Conservation (phyloP, 768 basidiomycete species). For the Asterophora parasitica region DNA sequence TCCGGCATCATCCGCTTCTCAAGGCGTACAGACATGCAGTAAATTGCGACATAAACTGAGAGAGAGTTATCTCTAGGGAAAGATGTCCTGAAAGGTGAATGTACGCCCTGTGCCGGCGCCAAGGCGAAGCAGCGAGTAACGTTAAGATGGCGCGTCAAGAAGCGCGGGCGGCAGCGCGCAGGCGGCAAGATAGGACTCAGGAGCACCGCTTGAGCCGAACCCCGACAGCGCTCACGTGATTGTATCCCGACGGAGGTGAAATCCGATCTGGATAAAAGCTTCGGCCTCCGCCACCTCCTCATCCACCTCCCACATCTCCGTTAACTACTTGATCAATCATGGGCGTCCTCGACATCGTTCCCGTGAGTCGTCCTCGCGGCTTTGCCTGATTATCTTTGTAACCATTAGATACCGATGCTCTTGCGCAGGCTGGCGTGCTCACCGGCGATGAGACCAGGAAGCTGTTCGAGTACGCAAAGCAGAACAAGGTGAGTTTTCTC, state of each 20-base stretch:
- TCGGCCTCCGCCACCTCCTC: not conserved
- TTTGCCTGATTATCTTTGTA: not conserved
- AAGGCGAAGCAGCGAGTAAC: no score
- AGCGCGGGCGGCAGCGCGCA: no score
- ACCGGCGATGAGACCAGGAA: conserved; percentile 94
- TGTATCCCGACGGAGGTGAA: not conserved
- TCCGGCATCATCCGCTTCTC: no score
- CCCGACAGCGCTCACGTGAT: not conserved
- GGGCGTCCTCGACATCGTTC: conserved; percentile 83
- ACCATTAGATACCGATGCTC: conserved; percentile 3
- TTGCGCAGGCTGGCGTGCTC: conserved; percentile 79
- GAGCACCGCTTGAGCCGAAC: no score
- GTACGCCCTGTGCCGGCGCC: no score
- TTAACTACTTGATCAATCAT: conserved; percentile 30
- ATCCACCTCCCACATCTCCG: not conserved
- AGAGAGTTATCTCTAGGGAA: no score
- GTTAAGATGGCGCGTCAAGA: no score
- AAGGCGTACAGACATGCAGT: no score
- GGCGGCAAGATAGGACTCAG: no score
- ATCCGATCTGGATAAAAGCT: no score
- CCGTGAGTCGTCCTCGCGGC: conserved; percentile 43
- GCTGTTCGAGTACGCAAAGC: conserved; percentile 91
- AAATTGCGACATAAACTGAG: no score
- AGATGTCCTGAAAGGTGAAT: no score
- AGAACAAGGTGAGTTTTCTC: conserved; percentile 61